Evolutionary conservation across 768 basidiomycete species (phyloP), one percentile per base, ranked within the genome.

Genomic region (Amanita pseudoporphyria): DNA sequence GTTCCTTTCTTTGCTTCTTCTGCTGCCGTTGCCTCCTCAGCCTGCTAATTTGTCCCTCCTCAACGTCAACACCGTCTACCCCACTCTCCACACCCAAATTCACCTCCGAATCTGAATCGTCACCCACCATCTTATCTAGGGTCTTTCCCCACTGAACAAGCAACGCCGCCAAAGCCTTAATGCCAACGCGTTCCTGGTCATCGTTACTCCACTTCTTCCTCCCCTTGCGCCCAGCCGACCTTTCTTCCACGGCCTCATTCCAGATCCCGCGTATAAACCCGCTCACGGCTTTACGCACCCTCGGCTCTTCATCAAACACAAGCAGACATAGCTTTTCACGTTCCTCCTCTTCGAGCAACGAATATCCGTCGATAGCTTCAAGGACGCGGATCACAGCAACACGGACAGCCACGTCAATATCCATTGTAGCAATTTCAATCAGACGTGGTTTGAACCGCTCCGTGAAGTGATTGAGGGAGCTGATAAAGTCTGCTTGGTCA

Each of bases 371-470:
- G 62, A 98, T 86, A 30, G 79, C 75, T 28, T 79, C 76, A n/a
- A 98, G 77, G 5, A 95, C 84, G 26, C 82, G 77, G 21, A 98
- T 82, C 18, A 91, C 86, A 5, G 87, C 81, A 2, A 94, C 83
- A n/a, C 95, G 86, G 22, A 98, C 87, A 5, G 76, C 63, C 1
- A 87, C 63, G 54, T 98, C 94, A 26, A 84, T 80, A 60, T 99
- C 96, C 10, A 81, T 73, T 6, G 81, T 78, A 0, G 95, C 94
- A 86, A 99, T 98, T 67, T 96, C 86, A 38, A 97, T 76, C 43
- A 98, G 71, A 16, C 93, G 82, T 9, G 83, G 79, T 63, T 91
- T 92, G 71, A 96, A 93, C n/a, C 93, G 87, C 53, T 94, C 83
- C 4, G 95, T 96, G 59, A 97, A 96, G 59, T 87, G 85, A 51